Percentiles rank a stretch among this genome's conserved stretches.
Conservation (phyloP, 441 rosid genomes). For the Pelargonium cotyledonis region DNA sequence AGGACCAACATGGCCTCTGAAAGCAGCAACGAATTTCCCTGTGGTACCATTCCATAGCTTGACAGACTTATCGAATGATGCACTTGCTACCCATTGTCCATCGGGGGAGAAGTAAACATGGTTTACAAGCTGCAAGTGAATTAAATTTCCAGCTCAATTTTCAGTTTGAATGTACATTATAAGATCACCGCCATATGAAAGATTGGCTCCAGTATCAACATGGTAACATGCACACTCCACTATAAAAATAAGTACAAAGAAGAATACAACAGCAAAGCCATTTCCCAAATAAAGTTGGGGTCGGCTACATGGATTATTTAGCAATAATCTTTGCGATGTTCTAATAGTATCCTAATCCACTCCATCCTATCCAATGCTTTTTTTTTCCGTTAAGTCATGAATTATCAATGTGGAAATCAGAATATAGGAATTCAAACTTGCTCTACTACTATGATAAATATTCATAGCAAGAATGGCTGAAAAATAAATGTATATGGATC, state of each 20-base stretch:
- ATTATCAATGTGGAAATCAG: not conserved
- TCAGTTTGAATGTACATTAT: not conserved
- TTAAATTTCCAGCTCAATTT: not conserved
- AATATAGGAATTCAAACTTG: not conserved
- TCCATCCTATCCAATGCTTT: no score
- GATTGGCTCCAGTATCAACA: not conserved
- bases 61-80: slow-evolving; percentile 92
- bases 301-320: no score
- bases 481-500: not conserved
- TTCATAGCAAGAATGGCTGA: not conserved
- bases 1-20: slow-evolving; percentile 92
- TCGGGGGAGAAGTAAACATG: slow-evolving; percentile 97
- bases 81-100: slow-evolving; percentile 97
- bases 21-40: slow-evolving; percentile 81
- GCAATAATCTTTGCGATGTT: no score
- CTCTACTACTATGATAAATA: not conserved
- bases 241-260: not conserved
- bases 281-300: no score
- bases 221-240: not conserved
- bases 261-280: not conserved
- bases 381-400: no score
- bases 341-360: no score
- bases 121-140: slow-evolving; percentile 71
- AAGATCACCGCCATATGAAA: not conserved
- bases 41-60: slow-evolving; percentile 91